These are phyloP conservation scores for Lactarius evosmus DNA, from an alignment of 768 basidiomycete species.

Conservation along the genomic window DNA sequence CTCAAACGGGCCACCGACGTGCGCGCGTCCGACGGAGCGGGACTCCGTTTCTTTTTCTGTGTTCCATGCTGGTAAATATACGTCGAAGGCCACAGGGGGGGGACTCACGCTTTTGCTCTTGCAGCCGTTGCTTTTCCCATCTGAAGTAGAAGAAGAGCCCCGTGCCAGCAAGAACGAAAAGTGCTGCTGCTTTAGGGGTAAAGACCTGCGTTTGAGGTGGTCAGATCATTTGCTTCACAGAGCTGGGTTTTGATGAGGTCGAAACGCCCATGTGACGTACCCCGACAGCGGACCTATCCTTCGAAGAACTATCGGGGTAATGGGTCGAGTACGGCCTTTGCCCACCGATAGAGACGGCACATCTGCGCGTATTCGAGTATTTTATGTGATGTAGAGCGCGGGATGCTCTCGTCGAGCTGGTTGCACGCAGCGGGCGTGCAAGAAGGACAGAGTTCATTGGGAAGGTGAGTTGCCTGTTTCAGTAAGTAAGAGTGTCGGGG, in stretches of 20 bases:
- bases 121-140: conserved; percentile 75
- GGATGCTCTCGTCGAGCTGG: conserved; percentile 3
- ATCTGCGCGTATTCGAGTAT: background rate
- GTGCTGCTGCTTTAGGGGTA: conserved; percentile 75
- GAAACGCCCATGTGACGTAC: conserved; percentile 13
- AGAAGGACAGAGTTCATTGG: conserved; percentile 22
- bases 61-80: background rate
- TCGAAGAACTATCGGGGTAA: conserved; percentile 6
- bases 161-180: conserved; percentile 80
- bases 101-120: conserved; percentile 68
- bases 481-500: background rate
- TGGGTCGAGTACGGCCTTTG: conserved; percentile 13
- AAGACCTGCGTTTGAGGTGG: conserved; percentile 62
- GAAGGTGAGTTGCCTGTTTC: conserved; percentile 18
- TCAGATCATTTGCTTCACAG: background rate
- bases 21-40: conserved; percentile 76
- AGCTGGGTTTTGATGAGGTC: background rate
- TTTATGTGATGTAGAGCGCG: background rate
- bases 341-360: background rate
- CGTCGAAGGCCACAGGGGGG: background rate
- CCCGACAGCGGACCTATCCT: conserved; percentile 25
- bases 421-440: conserved; percentile 5
- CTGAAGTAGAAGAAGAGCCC: conserved; percentile 88
- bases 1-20: conserved; percentile 88
- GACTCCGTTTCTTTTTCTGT: conserved; percentile 66